Base-by-base conservation (phyloP, 2,329 filamentous ascomycete genomes). In the Anisogramma anomala region DNA sequence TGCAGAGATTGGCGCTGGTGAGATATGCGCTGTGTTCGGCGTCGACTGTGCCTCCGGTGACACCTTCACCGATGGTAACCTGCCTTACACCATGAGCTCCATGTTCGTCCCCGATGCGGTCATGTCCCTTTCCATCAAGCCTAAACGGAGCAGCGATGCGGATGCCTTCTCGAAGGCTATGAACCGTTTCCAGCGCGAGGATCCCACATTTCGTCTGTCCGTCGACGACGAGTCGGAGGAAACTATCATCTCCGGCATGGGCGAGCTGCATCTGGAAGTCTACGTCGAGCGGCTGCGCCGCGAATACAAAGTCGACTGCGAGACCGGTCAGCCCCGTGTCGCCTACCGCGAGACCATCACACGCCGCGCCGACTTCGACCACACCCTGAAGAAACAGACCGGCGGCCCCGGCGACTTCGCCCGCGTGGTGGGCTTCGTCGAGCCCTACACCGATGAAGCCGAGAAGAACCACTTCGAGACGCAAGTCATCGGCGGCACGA, bases 41-140 rank as follows among this genome's bases (percentile, higher is more conserved):
- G 84, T 98, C 41, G 91, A 98, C 55, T 98, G 91, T 61, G 88
- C 91, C 26, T 96, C 89, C 32, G 91, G 91, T 54, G 91, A 98
- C 62, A 96, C 89, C 32, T 98, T 98, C 66, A 96, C 91, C 14
- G 91, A 98, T 57, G 91, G 89, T 48, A 75, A 79, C 52, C 71
- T 96, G 27, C 86, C 84, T 34, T 98, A 95, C 69, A 84, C 82
- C 48, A 96, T 98, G 88, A 83, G 84, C 33, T 94, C 87, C 53
- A 98, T 98, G 91, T 89, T 86, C 61, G 89, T 98, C 33, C 91
- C 91, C 7, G 91, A 98, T 59, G 85, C 91, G 22, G 91, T 98
- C 68, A 95, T 98, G 65, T 96, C 89, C 14, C 78, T 98, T 31
- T 95, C 88, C 17, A 96, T 98, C 70, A 87, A 85, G 64, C 91